Percentiles rank a stretch among this genome's conserved stretches.
phyloP scores from a whole-genome alignment of 345 rosid genomes.

The Adansonia digitata region DNA sequence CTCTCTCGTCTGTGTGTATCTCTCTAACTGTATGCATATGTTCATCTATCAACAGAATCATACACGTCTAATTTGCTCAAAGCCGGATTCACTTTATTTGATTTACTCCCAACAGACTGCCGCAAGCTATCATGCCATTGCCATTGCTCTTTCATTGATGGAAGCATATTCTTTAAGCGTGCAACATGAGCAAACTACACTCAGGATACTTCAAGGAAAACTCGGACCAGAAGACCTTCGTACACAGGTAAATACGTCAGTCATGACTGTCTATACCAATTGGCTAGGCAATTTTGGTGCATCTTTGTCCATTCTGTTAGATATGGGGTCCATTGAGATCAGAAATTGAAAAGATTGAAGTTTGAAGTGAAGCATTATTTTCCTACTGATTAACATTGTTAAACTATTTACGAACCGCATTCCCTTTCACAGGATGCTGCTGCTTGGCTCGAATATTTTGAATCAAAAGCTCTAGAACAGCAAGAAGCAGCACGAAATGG shows the following conservation, averaged over 20 bases:
- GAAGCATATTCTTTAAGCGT: conserved; percentile 64
- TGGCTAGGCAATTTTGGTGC: neutral
- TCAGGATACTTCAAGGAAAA: conserved; percentile 51
- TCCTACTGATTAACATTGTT: neutral
- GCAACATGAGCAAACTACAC: conserved; percentile 68
- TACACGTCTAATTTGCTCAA: neutral
- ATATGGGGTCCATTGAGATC: neutral
- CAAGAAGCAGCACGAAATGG: conserved; percentile 64
- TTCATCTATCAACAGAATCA: neutral
- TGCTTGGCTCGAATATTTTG: conserved; percentile 73
- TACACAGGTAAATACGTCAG: conserved; percentile 44
- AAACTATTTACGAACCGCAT: conserved; percentile 1
- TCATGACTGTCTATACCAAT: conserved; percentile 9
- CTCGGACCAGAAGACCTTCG: conserved; percentile 67
- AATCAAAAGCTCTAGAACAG: conserved; percentile 63
- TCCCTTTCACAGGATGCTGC: conserved; percentile 51
- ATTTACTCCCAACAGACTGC: conserved; percentile 44
- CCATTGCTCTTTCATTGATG: conserved; percentile 70
- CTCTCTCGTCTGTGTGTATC: neutral
- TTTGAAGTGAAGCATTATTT: neutral
- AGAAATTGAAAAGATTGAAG: neutral
- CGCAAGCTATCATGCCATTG: conserved; percentile 72
- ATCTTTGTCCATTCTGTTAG: conserved; percentile 2
- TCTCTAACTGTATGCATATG: neutral
- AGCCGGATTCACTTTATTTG: conserved; percentile 4